Percentiles rank a stretch among this genome's conserved stretches.
phyloP scores from a whole-genome alignment of 306 rosid species.

The Citrullus amarus region DNA sequence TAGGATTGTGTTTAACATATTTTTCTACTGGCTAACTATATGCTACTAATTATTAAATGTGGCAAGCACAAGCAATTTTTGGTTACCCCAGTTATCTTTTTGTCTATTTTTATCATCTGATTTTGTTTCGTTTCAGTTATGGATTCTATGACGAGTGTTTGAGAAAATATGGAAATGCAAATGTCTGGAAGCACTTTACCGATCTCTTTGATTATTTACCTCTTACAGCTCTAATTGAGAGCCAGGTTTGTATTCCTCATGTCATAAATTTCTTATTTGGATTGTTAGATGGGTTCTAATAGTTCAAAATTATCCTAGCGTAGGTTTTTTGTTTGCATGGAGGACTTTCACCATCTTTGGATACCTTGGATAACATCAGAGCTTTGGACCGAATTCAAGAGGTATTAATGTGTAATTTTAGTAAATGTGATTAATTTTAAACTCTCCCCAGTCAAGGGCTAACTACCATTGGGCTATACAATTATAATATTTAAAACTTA shows the following conservation, averaged over 20 bases:
- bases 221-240: constrained; percentile 91
- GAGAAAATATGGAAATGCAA: constrained; percentile 97
- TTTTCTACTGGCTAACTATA: neutral
- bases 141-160: constrained; percentile 96
- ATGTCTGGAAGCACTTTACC: constrained; percentile 94
- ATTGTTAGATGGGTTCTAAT: neutral
- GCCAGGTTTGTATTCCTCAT: constrained; percentile 61
- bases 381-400: constrained; percentile 91
- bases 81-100: neutral
- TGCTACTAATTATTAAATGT: neutral
- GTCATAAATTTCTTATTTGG: neutral
- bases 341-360: constrained; percentile 93
- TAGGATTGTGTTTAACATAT: neutral
- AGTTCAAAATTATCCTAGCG: neutral
- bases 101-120: neutral
- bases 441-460: neutral
- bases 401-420: constrained; percentile 32
- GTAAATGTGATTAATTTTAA: neutral
- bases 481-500: neutral
- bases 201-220: constrained; percentile 94
- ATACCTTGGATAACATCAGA: constrained; percentile 80
- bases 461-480: neutral
- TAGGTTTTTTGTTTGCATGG: constrained; percentile 98
- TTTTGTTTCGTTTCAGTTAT: constrained; percentile 49
- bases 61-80: neutral